phyloP scores from a whole-genome alignment of 805 yeast species.

The Candida silvicultrix region DNA sequence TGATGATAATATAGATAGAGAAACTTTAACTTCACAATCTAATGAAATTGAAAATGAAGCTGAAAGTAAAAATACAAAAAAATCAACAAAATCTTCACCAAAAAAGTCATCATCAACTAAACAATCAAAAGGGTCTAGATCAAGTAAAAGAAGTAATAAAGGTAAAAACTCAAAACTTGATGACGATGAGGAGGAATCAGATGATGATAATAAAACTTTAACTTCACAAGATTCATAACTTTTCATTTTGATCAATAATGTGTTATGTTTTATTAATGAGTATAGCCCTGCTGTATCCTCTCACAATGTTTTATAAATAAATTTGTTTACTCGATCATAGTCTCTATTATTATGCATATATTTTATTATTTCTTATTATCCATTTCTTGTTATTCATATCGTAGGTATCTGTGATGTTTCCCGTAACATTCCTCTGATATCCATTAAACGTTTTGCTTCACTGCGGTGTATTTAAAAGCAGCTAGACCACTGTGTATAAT shows the following conservation, averaged over 20 bases:
- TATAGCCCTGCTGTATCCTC: no score
- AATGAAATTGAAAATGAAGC: background rate
- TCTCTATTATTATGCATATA: background rate
- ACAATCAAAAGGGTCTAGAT: constrained; percentile 1
- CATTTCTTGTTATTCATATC: background rate
- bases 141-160: constrained; percentile 1
- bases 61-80: background rate
- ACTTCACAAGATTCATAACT: constrained; percentile 1
- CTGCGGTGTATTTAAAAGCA: no score
- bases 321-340: no score
- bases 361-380: background rate
- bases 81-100: background rate
- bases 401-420: background rate
- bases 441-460: no score
- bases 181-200: background rate
- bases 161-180: background rate
- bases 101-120: background rate
- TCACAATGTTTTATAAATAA: no score
- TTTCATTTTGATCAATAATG: no score
- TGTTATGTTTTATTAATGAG: no score
- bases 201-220: constrained; percentile 10
- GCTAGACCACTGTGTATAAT: no score
- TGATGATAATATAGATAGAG: constrained; percentile 10
- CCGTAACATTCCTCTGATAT: background rate
- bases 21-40: background rate